A percentile compares a stretch with the other conserved stretches of the same genome.
These are phyloP conservation scores for Nelumbo lutea DNA, from an alignment of 164 flowering plant genomes.

Conservation along the genomic window DNA sequence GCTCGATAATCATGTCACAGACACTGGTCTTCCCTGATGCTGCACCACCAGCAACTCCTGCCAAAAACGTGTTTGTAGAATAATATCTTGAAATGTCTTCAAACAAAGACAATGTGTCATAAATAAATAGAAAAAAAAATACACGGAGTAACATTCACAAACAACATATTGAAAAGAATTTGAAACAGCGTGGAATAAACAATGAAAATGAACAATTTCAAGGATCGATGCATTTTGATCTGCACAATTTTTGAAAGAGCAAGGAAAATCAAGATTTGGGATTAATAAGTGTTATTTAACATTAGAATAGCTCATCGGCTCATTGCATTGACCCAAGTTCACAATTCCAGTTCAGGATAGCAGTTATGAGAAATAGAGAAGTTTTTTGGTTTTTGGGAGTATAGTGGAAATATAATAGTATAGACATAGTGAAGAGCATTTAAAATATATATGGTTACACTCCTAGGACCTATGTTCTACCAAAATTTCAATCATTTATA, in stretches of 20 bases:
- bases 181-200: neutral
- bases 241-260: neutral
- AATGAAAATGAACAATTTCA: neutral
- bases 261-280: neutral
- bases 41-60: constrained; percentile 99
- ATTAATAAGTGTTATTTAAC: neutral
- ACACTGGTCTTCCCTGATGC: constrained; percentile 97
- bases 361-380: no score
- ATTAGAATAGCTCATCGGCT: neutral
- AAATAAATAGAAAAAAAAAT: neutral
- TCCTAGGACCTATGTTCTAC: no score
- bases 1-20: constrained; percentile 94
- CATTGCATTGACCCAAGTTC: neutral
- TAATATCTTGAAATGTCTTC: neutral
- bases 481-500: no score
- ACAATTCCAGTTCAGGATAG: no score
- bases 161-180: neutral
- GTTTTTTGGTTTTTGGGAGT: no score
- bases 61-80: neutral
- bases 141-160: neutral
- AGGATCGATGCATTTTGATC: neutral
- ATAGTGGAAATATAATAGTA: no score
- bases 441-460: no score
- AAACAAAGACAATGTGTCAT: neutral
- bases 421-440: no score